Conservation (phyloP, 371 early-diverging fungal species). For the Mucor circinelloides region DNA sequence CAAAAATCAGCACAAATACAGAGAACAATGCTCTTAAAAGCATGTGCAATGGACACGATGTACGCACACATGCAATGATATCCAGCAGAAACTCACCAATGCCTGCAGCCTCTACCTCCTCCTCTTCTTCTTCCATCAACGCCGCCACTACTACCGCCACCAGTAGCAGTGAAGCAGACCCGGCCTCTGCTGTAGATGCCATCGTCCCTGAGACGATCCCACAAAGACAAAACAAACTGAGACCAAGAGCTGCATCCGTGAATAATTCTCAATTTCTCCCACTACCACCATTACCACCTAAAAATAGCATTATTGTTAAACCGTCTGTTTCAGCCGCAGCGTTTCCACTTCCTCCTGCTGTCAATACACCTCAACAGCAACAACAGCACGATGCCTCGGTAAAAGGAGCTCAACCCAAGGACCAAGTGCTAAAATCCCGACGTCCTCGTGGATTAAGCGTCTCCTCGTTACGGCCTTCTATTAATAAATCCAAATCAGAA, state of each 20-base stretch:
- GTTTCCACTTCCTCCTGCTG: conserved; percentile 9
- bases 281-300: conserved; percentile 8
- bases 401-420: background rate
- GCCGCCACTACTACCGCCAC: background rate
- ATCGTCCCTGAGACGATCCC: conserved; percentile 2
- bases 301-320: conserved; percentile 1
- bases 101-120: background rate
- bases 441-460: conserved; percentile 41
- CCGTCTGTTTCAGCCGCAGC: conserved; percentile 12
- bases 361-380: background rate
- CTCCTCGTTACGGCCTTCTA: conserved; percentile 27
- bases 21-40: background rate
- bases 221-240: background rate
- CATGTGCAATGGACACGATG: background rate
- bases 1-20: conserved; percentile 3
- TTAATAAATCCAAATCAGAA: conserved; percentile 20
- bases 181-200: background rate
- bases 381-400: background rate
- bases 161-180: background rate
- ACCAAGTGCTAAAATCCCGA: conserved; percentile 11
- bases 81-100: background rate
- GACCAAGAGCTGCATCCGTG: conserved; percentile 21
- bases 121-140: background rate
- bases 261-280: conserved; percentile 8
- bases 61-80: background rate